Evolutionary conservation across 2,329 filamentous ascomycete species (phyloP).

Genomic region (Fusarium protoensiforme): DNA sequence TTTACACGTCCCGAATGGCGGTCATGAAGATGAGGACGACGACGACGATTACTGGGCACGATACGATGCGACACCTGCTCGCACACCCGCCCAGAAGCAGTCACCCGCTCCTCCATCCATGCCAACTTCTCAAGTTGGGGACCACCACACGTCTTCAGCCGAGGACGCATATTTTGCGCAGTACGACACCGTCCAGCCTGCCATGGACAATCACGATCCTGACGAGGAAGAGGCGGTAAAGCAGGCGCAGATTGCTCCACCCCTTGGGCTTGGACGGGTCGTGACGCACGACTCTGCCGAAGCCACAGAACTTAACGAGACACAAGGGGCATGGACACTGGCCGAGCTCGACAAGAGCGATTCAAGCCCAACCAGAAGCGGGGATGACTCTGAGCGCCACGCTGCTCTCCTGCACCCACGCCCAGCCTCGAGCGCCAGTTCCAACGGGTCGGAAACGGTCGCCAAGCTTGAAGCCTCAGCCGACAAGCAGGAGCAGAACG

Average conservation of each 20-base stretch:
- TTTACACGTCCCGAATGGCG: constrained; percentile 22
- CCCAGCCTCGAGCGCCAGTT: constrained; percentile 67
- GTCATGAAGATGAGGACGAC: constrained; percentile 65
- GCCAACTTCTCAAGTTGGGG: constrained; percentile 37
- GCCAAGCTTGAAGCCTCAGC: constrained; percentile 70
- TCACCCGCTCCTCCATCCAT: constrained; percentile 68
- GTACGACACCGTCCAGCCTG: constrained; percentile 82
- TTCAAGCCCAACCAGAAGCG: constrained; percentile 40
- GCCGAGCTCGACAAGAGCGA: constrained; percentile 56
- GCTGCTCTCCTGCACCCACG: constrained; percentile 66
- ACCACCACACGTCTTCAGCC: constrained; percentile 50
- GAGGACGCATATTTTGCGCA: constrained; percentile 82
- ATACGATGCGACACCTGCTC: constrained; percentile 77
- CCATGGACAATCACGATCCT: constrained; percentile 84
- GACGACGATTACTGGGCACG: constrained; percentile 85
- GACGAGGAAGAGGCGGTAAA: constrained; percentile 67
- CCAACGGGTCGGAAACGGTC: constrained; percentile 66
- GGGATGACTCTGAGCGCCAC: constrained; percentile 46
- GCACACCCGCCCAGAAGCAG: constrained; percentile 70
- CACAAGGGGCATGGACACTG: constrained; percentile 55
- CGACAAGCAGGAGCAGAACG: constrained; percentile 68
- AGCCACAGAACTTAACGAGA: constrained; percentile 40
- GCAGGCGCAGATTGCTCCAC: constrained; percentile 49
- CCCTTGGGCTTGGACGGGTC: constrained; percentile 41
- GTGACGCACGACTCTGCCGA: constrained; percentile 24